A percentile compares a stretch with the other conserved stretches of the same genome.
Conservation (phyloP, 768 basidiomycete species). For the Tricholoma bakamatsutake region DNA sequence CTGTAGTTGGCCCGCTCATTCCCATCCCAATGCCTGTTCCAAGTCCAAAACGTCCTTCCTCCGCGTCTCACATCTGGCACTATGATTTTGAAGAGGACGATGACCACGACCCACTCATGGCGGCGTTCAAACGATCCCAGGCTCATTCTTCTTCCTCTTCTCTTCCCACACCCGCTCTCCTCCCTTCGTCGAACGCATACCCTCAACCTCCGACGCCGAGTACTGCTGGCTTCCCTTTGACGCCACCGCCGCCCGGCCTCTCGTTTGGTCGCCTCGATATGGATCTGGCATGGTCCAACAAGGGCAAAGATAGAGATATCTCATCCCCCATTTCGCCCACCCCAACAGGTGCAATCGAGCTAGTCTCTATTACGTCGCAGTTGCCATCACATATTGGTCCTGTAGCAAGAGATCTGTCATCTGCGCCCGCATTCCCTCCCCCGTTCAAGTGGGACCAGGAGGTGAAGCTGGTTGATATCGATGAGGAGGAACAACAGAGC, state of each 20-base stretch:
- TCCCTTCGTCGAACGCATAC: background rate
- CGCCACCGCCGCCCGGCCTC: background rate
- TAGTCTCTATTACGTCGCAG: background rate
- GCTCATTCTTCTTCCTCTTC: background rate
- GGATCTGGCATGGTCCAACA: background rate
- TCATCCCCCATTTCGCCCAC: background rate
- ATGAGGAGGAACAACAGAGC: background rate
- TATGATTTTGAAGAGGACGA: conserved; percentile 12
- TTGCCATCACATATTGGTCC: background rate
- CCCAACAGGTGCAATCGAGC: background rate
- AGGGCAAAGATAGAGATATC: background rate
- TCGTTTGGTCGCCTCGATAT: background rate
- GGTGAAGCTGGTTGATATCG: conserved; percentile 5
- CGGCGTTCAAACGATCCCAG: conserved; percentile 11
- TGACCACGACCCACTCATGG: conserved; percentile 5
- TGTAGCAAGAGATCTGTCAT: background rate
- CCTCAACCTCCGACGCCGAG: background rate
- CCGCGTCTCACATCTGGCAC: conserved; percentile 7
- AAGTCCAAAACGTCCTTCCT: conserved; percentile 2
- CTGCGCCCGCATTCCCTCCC: background rate
- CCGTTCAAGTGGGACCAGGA: background rate
- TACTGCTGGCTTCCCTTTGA: conserved; percentile 1
- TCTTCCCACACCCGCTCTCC: background rate
- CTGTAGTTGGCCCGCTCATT: conserved; percentile 13
- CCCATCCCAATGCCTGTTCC: conserved; percentile 15